These are phyloP conservation scores for Cryphonectria nitschkei DNA, from an alignment of 2,329 filamentous ascomycete genomes.

Conservation along the genomic window DNA sequence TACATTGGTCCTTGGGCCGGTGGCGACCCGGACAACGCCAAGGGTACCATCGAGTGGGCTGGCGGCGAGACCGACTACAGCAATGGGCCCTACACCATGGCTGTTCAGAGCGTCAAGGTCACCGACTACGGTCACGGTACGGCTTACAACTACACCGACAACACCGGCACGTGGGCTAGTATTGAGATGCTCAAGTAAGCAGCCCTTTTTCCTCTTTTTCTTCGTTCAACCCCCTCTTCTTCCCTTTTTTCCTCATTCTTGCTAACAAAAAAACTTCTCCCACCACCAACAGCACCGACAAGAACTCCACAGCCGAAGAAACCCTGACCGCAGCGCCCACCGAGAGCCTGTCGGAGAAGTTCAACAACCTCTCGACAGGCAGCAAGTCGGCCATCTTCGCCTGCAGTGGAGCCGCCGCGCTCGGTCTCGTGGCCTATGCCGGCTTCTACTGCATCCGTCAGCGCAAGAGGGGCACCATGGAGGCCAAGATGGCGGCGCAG, in stretches of 20 bases:
- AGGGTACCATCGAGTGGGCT: slow-evolving; percentile 69
- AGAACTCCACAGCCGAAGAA: slow-evolving; percentile 58
- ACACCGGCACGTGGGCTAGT: slow-evolving; percentile 64
- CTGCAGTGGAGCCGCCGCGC: slow-evolving; percentile 49
- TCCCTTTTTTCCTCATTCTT: background rate
- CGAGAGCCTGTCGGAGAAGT: slow-evolving; percentile 56
- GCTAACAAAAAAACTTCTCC: background rate
- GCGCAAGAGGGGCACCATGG: slow-evolving; percentile 54
- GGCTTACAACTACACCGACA: slow-evolving; percentile 68
- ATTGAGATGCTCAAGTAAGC: slow-evolving; percentile 62
- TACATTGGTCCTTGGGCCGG: slow-evolving; percentile 70
- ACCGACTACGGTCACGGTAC: slow-evolving; percentile 65
- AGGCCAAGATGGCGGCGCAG: slow-evolving; percentile 52
- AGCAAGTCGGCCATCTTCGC: slow-evolving; percentile 60
- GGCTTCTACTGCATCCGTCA: slow-evolving; percentile 60
- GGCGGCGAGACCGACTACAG: slow-evolving; percentile 70
- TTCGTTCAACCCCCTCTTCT: too few species aligned
- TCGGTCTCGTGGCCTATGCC: slow-evolving; percentile 45
- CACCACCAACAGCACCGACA: slow-evolving; percentile 44
- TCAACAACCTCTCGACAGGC: slow-evolving; percentile 51
- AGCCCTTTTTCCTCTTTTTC: slow-evolving; percentile 35
- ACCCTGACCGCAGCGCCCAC: slow-evolving; percentile 46
- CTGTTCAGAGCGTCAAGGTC: slow-evolving; percentile 62
- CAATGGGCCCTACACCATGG: slow-evolving; percentile 73
- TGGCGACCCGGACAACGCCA: slow-evolving; percentile 57